Evolutionary conservation across 352 stramenopile genomes (phyloP).

Genomic region (Phytophthora crassamura): DNA sequence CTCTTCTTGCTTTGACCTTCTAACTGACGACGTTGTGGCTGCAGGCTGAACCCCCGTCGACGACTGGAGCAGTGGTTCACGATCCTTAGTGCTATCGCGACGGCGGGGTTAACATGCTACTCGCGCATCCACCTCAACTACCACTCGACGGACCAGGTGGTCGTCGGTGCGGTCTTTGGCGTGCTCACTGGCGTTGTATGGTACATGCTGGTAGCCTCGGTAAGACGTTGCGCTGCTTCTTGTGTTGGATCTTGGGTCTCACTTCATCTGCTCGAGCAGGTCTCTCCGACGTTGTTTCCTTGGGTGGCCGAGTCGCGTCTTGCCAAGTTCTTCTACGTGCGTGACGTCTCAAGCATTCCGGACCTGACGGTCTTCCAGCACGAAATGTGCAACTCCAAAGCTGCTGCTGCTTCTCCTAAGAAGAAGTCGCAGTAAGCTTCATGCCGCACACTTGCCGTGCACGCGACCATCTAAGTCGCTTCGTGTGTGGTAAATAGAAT

Average conservation of each 20-base stretch:
- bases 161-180: constrained; percentile 60
- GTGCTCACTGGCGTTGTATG: constrained; percentile 52
- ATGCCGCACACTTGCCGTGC: neutral
- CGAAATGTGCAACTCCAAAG: constrained; percentile 49
- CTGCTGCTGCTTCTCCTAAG: constrained; percentile 20
- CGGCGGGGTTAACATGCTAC: constrained; percentile 66
- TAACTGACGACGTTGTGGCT: neutral
- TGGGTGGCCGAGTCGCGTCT: constrained; percentile 50
- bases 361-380: constrained; percentile 86
- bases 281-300: constrained; percentile 67
- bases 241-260: neutral
- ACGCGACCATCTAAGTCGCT: neutral
- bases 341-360: constrained; percentile 78
- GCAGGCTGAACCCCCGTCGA: constrained; percentile 59
- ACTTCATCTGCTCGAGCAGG: constrained; percentile 26
- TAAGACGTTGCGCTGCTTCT: constrained; percentile 17
- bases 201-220: constrained; percentile 50
- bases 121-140: constrained; percentile 84
- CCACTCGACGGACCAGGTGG: constrained; percentile 78
- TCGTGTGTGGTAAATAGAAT: constrained; percentile 16
- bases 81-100: constrained; percentile 52
- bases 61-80: constrained; percentile 67
- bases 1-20: neutral
- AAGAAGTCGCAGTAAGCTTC: constrained; percentile 38
- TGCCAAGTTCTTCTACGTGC: constrained; percentile 71